Evolutionary conservation across 306 rosid genomes (phyloP).

Genomic region (Glycine soja): DNA sequence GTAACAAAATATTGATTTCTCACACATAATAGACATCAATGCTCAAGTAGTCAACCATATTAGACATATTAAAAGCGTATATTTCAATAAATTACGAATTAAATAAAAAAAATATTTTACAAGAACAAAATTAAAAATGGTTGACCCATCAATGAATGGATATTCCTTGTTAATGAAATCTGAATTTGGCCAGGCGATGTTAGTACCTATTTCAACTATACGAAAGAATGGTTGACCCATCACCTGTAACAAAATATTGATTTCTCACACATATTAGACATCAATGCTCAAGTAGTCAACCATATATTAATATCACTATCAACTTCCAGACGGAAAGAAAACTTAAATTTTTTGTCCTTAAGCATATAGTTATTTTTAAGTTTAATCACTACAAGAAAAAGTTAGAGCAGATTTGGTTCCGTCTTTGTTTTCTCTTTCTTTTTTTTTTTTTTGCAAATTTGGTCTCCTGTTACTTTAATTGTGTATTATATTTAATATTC

Average conservation of each 20-base stretch:
- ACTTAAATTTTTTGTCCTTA: not conserved
- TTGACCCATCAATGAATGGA: conserved; percentile 40
- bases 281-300: not conserved
- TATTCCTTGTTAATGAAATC: conserved; percentile 55
- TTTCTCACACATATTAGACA: conserved; percentile 2
- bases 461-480: too few relatives aligned
- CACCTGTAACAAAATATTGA: conserved; percentile 50
- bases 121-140: too few relatives aligned
- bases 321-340: not conserved
- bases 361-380: not conserved
- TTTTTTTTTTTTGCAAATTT: too few relatives aligned
- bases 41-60: too few relatives aligned
- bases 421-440: too few relatives aligned
- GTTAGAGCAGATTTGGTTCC: too few relatives aligned
- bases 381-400: not conserved
- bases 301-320: not conserved
- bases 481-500: not conserved
- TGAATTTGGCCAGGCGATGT: conserved; percentile 61
- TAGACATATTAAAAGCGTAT: too few relatives aligned
- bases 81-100: too few relatives aligned
- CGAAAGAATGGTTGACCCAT: conserved; percentile 63
- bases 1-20: too few relatives aligned
- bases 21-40: too few relatives aligned
- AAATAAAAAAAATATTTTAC: too few relatives aligned
- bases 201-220: conserved; percentile 59